These are phyloP conservation scores for Scheffersomyces amazonensis DNA, from an alignment of 805 yeast genomes.

Conservation along the genomic window DNA sequence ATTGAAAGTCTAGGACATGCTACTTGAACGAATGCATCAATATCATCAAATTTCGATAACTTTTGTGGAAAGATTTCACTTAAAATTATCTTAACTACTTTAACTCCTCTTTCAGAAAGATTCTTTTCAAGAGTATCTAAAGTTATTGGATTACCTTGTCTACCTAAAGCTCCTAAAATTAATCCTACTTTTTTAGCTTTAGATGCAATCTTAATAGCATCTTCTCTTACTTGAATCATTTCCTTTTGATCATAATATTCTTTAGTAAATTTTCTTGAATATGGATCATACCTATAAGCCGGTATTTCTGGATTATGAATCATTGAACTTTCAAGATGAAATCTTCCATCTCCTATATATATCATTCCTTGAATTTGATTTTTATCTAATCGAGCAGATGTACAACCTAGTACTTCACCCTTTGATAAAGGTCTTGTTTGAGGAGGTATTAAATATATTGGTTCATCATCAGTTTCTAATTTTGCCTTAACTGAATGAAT, in stretches of 20 bases:
- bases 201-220: constrained; percentile 66
- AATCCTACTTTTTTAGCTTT: constrained; percentile 70
- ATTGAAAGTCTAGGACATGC: constrained; percentile 96
- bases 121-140: constrained; percentile 60
- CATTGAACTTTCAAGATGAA: constrained; percentile 95
- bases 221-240: constrained; percentile 67
- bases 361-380: constrained; percentile 74
- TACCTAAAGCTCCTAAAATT: constrained; percentile 88
- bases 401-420: constrained; percentile 96
- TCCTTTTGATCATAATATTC: constrained; percentile 88
- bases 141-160: constrained; percentile 89
- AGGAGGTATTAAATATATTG: constrained; percentile 73
- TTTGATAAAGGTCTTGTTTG: constrained; percentile 90
- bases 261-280: constrained; percentile 83
- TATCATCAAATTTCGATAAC: constrained; percentile 84
- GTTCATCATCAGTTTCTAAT: constrained; percentile 48
- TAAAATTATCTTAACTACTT: constrained; percentile 75
- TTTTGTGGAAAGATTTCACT: constrained; percentile 94
- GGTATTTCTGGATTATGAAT: constrained; percentile 92
- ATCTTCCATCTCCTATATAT: constrained; percentile 94
- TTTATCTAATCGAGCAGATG: constrained; percentile 75
- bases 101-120: constrained; percentile 53
- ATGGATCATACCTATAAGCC: constrained; percentile 94
- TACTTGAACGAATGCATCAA: constrained; percentile 94
- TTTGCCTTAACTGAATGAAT: constrained; percentile 73